Base-by-base conservation (phyloP, 2,329 filamentous ascomycete genomes). In the Pyrenochaeta sp. region DNA sequence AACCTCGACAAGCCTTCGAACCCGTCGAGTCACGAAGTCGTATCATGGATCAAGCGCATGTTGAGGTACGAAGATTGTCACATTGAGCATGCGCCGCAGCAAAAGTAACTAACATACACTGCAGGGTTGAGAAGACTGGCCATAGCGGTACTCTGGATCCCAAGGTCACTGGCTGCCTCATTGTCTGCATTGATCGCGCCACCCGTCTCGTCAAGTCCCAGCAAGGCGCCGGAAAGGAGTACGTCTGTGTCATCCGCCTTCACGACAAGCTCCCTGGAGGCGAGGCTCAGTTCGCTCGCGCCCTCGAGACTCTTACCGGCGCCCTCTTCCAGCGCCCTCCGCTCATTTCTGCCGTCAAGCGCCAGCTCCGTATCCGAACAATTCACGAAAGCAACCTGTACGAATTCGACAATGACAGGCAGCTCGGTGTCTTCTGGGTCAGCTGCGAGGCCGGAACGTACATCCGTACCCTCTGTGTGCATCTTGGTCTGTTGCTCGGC, bases 21-120 rank as follows among this genome's bases (percentile, higher is more conserved):
- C 80, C 93, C 93, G 41, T 96, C 92, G 60, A 94, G 88, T 68
- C 94, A 99, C 82, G 94, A 99, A 81, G 94, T 99, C 58, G 94
- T 99, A 69, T 93, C 94, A 59, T 99, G 94, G 94, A 89, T 97
- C 63, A 99, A 99, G 87, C 87, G 93, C 65, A 97, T 97, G 67
- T 82, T 99, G 43, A 87, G 88, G 88, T 91, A 84, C 55, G 48
- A 32, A 11, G 17, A 21, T 15, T 9, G 26, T 29, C 14, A 26
- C 20, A 28, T 29, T 27, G n/a, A n/a, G n/a, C n/a, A n/a, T n/a
- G 5, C 13, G 35, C 27, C 6, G n/a, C 17, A 27, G 29, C 13
- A 7, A 17, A 5, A 13, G 27, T 13, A 20, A 41, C 58, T 67
- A 53, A 69, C 34, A 24, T 7, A 3, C 3, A 7, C 9, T 32